Percentiles rank a stretch among this genome's conserved stretches.
These are phyloP conservation scores for Phytophthora megakarya DNA, from an alignment of 352 stramenopile species.

Conservation along the genomic window DNA sequence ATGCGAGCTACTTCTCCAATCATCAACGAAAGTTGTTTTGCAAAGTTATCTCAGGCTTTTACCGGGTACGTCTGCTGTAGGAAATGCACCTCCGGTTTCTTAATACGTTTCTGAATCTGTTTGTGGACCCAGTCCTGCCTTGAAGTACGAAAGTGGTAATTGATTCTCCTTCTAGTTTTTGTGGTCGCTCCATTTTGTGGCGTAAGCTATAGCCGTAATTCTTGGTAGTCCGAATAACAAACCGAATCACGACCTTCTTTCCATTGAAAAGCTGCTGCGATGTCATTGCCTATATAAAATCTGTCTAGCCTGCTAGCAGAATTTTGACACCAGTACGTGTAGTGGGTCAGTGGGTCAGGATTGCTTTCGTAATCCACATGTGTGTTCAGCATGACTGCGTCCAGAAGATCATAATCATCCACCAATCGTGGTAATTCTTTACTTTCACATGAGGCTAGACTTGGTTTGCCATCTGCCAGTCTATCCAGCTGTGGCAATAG, in stretches of 20 bases:
- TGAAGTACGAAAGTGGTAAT: not conserved
- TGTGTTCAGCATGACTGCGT: not conserved
- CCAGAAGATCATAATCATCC: not conserved
- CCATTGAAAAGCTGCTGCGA: not conserved
- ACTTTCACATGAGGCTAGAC: not conserved
- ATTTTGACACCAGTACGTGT: constrained; percentile 1
- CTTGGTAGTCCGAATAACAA: constrained; percentile 1
- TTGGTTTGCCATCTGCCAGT: constrained; percentile 5
- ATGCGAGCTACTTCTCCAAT: not conserved
- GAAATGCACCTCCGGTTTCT: not conserved
- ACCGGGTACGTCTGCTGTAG: not conserved
- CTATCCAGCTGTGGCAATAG: not conserved
- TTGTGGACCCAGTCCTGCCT: not conserved
- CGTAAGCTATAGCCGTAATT: constrained; percentile 1
- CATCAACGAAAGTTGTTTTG: not conserved
- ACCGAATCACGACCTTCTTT: not conserved
- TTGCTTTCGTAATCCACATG: constrained; percentile 2
- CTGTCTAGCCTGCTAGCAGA: constrained; percentile 2
- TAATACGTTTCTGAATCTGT: not conserved
- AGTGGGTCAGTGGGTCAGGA: not conserved
- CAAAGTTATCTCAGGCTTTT: constrained; percentile 2
- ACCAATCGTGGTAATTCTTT: not conserved
- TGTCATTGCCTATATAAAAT: constrained; percentile 4
- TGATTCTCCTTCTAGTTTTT: not conserved
- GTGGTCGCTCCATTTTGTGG: not conserved